phyloP scores from a whole-genome alignment of 2,329 filamentous ascomycete genomes.

The Calonectria multiphialidica region DNA sequence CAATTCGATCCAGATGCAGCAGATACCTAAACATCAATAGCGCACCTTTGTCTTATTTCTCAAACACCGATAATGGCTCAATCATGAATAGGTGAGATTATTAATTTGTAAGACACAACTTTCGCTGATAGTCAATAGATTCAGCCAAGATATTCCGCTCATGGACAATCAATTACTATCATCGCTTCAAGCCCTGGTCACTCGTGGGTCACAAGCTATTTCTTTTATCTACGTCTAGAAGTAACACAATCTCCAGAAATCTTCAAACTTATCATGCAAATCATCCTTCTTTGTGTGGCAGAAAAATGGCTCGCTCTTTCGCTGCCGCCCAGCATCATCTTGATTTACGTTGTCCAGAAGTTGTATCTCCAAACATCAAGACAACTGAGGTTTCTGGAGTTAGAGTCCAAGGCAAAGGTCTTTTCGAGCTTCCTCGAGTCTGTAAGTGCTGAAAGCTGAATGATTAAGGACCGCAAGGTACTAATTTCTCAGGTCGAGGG shows the following conservation, averaged over 20 bases:
- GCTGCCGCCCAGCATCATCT: not conserved
- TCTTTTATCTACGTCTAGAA: not conserved
- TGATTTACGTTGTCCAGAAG: not conserved
- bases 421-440: not conserved
- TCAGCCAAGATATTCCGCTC: not conserved
- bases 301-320: not conserved
- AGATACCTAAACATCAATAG: not conserved
- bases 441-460: not conserved
- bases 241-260: not conserved
- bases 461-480: not conserved
- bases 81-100: not conserved
- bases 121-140: not conserved
- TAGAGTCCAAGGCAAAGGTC: not conserved
- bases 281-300: not conserved
- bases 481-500: not conserved
- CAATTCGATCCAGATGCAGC: too few species aligned
- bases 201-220: not conserved
- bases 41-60: not conserved
- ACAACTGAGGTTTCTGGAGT: not conserved
- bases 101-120: too few species aligned
- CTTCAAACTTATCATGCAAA: not conserved
- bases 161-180: not conserved
- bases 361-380: not conserved
- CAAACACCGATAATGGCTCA: not conserved
- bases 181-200: not conserved